Evolutionary conservation across 1,284 basidiomycete species (phyloP).

Genomic region (Rhodotorula sp.): DNA sequence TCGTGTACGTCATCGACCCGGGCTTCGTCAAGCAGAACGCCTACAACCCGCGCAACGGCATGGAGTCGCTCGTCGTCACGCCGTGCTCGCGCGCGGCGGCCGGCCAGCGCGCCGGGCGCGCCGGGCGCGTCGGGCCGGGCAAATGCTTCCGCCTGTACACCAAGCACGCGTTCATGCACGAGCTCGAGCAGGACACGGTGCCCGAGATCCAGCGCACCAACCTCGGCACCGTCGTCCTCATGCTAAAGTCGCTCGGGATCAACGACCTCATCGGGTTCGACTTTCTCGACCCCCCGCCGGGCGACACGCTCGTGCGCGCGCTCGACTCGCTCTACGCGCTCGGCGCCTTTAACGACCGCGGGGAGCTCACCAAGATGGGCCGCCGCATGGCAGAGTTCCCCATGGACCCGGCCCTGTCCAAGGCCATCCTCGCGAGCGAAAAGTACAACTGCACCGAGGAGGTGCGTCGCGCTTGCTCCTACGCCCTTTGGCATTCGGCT

Average conservation of each 20-base stretch:
- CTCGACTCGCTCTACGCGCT: constrained; percentile 92
- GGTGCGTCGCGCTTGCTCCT: constrained; percentile 37
- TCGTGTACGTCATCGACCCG: constrained; percentile 96
- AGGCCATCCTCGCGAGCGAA: constrained; percentile 93
- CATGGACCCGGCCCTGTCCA: constrained; percentile 89
- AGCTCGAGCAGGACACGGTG: constrained; percentile 62
- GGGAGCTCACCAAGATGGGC: constrained; percentile 93
- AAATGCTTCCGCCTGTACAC: constrained; percentile 85
- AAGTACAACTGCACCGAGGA: constrained; percentile 95
- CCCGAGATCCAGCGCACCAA: constrained; percentile 62
- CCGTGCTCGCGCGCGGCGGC: constrained; percentile 96
- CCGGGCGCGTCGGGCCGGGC: constrained; percentile 96
- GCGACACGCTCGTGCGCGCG: constrained; percentile 95
- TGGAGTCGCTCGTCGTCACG: constrained; percentile 91
- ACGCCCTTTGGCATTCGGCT: no score
- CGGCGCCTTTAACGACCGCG: constrained; percentile 92
- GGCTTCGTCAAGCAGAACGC: constrained; percentile 98
- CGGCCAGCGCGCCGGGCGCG: constrained; percentile 93
- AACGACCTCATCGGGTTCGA: constrained; percentile 65
- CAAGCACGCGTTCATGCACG: constrained; percentile 65
- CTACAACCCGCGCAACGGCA: constrained; percentile 93
- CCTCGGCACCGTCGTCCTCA: constrained; percentile 59
- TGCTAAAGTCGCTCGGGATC: constrained; percentile 65
- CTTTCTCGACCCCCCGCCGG: constrained; percentile 70
- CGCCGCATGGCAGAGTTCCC: constrained; percentile 98